phyloP scores from a whole-genome alignment of 176 grass and related monocot genomes.

The Poa pratensis region DNA sequence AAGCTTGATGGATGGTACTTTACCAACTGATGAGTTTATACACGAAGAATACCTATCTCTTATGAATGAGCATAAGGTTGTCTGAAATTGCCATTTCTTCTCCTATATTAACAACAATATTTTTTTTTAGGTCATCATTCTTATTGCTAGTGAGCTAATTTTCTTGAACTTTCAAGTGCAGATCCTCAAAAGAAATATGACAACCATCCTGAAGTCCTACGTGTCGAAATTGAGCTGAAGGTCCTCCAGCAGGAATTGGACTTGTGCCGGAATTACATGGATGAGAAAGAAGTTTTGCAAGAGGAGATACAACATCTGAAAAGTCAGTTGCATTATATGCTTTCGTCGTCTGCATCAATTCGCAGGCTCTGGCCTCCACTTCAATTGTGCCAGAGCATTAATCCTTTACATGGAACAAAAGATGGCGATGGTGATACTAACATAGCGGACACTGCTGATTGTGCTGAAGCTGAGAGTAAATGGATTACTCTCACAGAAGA shows the following conservation, averaged over 20 bases:
- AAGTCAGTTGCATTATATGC: constrained; percentile 75
- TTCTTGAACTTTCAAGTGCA: constrained; percentile 41
- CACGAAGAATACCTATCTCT: constrained; percentile 85
- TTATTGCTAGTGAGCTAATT: constrained; percentile 32
- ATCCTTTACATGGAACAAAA: constrained; percentile 51
- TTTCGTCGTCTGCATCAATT: constrained; percentile 60
- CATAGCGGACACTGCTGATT: constrained; percentile 45
- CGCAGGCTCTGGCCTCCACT: constrained; percentile 45
- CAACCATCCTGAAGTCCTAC: constrained; percentile 83
- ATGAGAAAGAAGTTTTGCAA: constrained; percentile 80
- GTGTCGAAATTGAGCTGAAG: constrained; percentile 75
- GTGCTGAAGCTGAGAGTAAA: constrained; percentile 71
- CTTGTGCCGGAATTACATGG: constrained; percentile 64
- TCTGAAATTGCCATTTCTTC: constrained; percentile 1
- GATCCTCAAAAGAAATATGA: constrained; percentile 91
- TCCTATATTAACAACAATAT: background rate
- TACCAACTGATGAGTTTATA: constrained; percentile 89
- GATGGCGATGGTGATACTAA: constrained; percentile 54
- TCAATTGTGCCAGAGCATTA: constrained; percentile 43
- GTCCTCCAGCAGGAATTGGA: constrained; percentile 77
- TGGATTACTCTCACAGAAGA: constrained; percentile 87
- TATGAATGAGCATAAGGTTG: constrained; percentile 88
- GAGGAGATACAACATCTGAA: constrained; percentile 95
- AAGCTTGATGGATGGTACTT: constrained; percentile 97
- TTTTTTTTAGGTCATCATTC: constrained; percentile 16